phyloP scores from a whole-genome alignment of 768 basidiomycete genomes.

The Cystofilobasidium capitatum region DNA sequence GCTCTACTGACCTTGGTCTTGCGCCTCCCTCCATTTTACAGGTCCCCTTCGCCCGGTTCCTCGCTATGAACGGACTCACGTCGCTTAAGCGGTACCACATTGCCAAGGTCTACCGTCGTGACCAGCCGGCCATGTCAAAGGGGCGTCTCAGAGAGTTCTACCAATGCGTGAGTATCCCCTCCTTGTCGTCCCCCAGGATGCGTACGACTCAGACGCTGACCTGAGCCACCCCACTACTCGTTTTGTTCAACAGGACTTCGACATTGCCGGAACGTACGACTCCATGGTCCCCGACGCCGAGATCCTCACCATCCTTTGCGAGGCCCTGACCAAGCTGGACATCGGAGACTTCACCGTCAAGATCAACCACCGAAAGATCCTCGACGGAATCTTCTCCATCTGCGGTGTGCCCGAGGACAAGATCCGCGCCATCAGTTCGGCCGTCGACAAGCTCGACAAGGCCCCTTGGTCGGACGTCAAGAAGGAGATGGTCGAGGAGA shows the following conservation, averaged over 20 bases:
- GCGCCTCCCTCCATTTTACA: slow-evolving; percentile 28
- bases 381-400: slow-evolving; percentile 93
- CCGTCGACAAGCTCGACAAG: slow-evolving; percentile 98
- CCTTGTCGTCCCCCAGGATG: neutral
- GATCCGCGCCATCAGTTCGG: slow-evolving; percentile 83
- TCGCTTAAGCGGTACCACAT: slow-evolving; percentile 85
- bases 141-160: slow-evolving; percentile 98
- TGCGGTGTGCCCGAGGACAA: slow-evolving; percentile 88
- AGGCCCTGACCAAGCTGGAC: slow-evolving; percentile 68
- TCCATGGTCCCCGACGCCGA: slow-evolving; percentile 97
- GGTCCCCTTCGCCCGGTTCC: slow-evolving; percentile 83
- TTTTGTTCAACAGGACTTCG: slow-evolving; percentile 62
- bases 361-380: slow-evolving; percentile 92
- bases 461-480: slow-evolving; percentile 85
- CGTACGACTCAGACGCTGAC: neutral
- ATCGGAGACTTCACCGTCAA: slow-evolving; percentile 94
- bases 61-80: slow-evolving; percentile 87
- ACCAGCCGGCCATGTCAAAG: slow-evolving; percentile 94
- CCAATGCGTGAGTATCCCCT: slow-evolving; percentile 61
- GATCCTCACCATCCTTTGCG: slow-evolving; percentile 68
- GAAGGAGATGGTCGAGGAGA: slow-evolving; percentile 94
- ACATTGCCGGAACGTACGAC: slow-evolving; percentile 85
- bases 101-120: slow-evolving; percentile 95
- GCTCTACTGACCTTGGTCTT: neutral
- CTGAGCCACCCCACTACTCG: no score